phyloP scores from a whole-genome alignment of 352 stramenopile species.

The Globisporangium nunn region DNA sequence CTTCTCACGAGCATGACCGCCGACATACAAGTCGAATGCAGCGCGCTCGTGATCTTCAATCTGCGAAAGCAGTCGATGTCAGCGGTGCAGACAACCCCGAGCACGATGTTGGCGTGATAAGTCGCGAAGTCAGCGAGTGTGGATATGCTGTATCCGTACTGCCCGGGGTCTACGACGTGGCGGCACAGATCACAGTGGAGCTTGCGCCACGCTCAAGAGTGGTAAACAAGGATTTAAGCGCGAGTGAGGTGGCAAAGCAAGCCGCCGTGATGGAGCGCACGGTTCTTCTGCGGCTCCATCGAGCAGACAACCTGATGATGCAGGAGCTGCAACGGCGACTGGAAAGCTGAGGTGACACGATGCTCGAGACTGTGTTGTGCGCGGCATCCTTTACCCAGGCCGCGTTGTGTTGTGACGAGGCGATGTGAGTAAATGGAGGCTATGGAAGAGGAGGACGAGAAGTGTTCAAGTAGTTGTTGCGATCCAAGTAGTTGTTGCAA shows the following conservation, averaged over 20 bases:
- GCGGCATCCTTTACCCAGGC: background rate
- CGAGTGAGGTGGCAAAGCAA: background rate
- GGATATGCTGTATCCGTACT: background rate
- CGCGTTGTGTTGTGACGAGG: background rate
- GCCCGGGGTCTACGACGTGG: background rate
- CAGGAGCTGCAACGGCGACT: background rate
- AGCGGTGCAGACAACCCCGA: background rate
- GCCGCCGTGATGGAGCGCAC: background rate
- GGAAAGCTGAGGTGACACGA: background rate
- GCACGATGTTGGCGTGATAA: background rate
- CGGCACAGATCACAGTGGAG: background rate
- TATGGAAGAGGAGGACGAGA: too few relatives aligned
- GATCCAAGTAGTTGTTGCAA: too few relatives aligned
- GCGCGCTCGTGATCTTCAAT: conserved; percentile 1
- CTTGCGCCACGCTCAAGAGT: background rate
- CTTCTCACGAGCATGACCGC: background rate
- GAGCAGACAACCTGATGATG: background rate
- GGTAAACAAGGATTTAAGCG: background rate
- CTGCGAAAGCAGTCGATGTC: background rate
- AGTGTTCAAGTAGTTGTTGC: too few relatives aligned
- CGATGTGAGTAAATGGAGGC: too few relatives aligned
- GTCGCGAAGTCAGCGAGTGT: background rate
- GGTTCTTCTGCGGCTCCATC: background rate
- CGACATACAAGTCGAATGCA: conserved; percentile 2
- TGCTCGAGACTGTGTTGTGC: background rate